Percentiles rank a stretch among this genome's conserved stretches.
phyloP scores from a whole-genome alignment of 495 filamentous ascomycete species.

The Penicillium samsonianum region DNA sequence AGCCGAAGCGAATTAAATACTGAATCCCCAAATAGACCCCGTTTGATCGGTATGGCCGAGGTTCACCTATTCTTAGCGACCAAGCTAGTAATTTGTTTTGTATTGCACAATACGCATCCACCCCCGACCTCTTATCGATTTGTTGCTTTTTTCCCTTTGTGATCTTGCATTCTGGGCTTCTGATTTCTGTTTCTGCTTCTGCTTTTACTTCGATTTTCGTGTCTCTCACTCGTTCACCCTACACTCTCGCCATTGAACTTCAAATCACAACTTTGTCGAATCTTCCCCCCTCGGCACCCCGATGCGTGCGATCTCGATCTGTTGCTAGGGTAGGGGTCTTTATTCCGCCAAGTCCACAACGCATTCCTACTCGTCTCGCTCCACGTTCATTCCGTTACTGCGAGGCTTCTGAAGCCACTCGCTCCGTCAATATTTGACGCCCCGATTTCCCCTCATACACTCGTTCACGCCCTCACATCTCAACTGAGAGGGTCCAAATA shows the following conservation, averaged over 20 bases:
- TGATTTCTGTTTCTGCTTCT: constrained; percentile 1
- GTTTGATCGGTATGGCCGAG: constrained; percentile 4
- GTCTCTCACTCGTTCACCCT: constrained; percentile 10
- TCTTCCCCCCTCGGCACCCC: not conserved
- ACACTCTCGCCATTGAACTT: not conserved
- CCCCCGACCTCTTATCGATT: constrained; percentile 16
- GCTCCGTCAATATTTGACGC: constrained; percentile 10
- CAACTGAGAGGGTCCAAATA: constrained; percentile 31
- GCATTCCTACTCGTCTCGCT: constrained; percentile 34
- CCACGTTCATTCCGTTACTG: constrained; percentile 28
- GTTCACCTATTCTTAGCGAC: constrained; percentile 16
- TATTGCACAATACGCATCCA: constrained; percentile 13
- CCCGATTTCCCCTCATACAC: constrained; percentile 20
- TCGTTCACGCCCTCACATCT: constrained; percentile 18
- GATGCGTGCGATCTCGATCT: constrained; percentile 16
- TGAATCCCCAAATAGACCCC: not conserved
- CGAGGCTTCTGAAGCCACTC: constrained; percentile 7
- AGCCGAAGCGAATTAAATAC: not conserved
- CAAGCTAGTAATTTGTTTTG: constrained; percentile 11
- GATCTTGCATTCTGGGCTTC: constrained; percentile 5
- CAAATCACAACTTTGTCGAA: not conserved
- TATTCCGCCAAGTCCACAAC: constrained; percentile 21
- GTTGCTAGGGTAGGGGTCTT: constrained; percentile 29
- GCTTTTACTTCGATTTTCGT: constrained; percentile 1
- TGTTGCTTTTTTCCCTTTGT: constrained; percentile 17